Base-by-base conservation (phyloP, 805 yeast species). In the Ogataea degrootiae region DNA sequence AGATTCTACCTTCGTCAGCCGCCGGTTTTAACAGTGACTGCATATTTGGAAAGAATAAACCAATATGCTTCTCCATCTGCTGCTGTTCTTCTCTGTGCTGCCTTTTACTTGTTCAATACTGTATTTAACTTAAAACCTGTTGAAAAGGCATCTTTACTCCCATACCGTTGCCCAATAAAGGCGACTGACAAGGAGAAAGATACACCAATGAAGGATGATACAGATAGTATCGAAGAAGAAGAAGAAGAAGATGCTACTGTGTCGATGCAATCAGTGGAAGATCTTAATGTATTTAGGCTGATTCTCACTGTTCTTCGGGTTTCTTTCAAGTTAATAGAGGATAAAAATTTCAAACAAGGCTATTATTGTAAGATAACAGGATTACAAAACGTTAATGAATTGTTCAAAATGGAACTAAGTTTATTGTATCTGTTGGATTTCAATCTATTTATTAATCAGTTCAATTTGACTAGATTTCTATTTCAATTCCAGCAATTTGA, bases 351-450 rank as follows among this genome's bases (percentile, higher is more conserved):
- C 53, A 69, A 67, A 42, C 77, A 72, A 44, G 57, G 56, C 31
- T 66, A 67, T 41, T 74, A 69, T 50, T 74, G 77, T 38, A 68
- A 68, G 35, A 69, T 74, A n/a, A 69, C 71, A 4, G 79, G 79
- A 2, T 62, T 74, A n/a, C 68, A 64, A 38, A 67, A 65, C 41
- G 56, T 62, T 9, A 58, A 59, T 5, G 79, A 74, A 44, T 55
- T 74, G 46, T 63, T 67, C 51, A 62, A 61, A 29, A 54, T 74
- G 40, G 79, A 74, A 49, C 55, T 72, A 44, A 67, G 68, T 14
- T 59, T 72, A 43, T 62, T 74, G n/a, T 72, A 68, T 54, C 56
- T 73, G 44, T 55, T 71, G 42, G 72, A 73, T 53, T 74, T 73
- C 62, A 62, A 67, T 43, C 50, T 72, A 35, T 66, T 71, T 42